phyloP scores from a whole-genome alignment of 1,284 basidiomycete genomes.

The Stereum hirsutum region DNA sequence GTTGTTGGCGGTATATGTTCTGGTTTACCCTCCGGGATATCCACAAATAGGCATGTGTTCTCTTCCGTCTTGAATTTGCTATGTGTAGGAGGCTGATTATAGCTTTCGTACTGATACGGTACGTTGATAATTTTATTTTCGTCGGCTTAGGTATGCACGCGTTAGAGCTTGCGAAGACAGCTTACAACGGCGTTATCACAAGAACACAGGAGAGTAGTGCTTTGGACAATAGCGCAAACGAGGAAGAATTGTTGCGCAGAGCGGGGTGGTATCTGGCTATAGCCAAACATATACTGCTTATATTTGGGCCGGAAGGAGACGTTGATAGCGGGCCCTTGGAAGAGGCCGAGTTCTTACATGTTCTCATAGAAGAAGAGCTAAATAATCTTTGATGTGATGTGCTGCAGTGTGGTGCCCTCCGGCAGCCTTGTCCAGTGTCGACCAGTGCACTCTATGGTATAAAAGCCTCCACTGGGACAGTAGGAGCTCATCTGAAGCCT shows the following conservation, averaged over 20 bases:
- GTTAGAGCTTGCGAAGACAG: slow-evolving; percentile 65
- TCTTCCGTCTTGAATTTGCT: neutral
- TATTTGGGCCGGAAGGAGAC: slow-evolving; percentile 56
- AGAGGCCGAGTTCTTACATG: slow-evolving; percentile 37
- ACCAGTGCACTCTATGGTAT: too few relatives aligned
- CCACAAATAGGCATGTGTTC: slow-evolving; percentile 60
- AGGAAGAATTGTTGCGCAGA: slow-evolving; percentile 9
- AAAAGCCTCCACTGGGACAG: too few relatives aligned
- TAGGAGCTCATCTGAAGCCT: too few relatives aligned
- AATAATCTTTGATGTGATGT: too few relatives aligned
- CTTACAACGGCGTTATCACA: slow-evolving; percentile 50
- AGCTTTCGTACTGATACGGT: slow-evolving; percentile 1
- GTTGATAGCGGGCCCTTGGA: slow-evolving; percentile 43
- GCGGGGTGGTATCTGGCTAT: slow-evolving; percentile 29
- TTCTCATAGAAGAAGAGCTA: slow-evolving; percentile 13
- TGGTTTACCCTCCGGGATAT: slow-evolving; percentile 64
- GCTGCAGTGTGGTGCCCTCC: too few relatives aligned
- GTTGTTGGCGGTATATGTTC: slow-evolving; percentile 51
- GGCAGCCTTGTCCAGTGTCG: too few relatives aligned
- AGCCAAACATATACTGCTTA: slow-evolving; percentile 29
- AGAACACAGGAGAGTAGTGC: too few relatives aligned
- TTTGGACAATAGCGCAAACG: slow-evolving; percentile 4
- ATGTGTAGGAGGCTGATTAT: neutral
- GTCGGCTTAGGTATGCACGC: slow-evolving; percentile 62
- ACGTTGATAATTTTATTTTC: slow-evolving; percentile 1